Conservation (phyloP, 2,329 filamentous ascomycete species). For the Chaetomiaceae sp. region DNA sequence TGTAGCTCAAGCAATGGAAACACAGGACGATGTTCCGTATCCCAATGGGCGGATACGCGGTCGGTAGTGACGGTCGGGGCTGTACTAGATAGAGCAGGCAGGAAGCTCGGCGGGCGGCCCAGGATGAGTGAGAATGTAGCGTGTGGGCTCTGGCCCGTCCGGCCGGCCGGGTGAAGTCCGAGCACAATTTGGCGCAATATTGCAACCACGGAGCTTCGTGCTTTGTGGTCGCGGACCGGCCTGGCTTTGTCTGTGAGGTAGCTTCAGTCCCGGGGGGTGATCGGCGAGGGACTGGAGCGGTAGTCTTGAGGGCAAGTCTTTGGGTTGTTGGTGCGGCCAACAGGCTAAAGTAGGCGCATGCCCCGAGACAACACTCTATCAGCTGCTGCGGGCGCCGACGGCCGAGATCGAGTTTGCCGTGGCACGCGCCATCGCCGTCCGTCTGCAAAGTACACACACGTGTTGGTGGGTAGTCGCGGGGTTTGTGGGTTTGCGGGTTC, state of each 20-base stretch:
- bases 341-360: constrained; percentile 1
- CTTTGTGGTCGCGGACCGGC: background rate
- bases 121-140: background rate
- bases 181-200: background rate
- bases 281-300: background rate
- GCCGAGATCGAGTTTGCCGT: background rate
- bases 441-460: too few relatives aligned
- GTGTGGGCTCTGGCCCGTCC: background rate
- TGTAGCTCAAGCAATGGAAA: background rate
- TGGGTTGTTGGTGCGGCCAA: background rate
- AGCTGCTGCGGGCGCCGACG: background rate
- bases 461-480: too few relatives aligned
- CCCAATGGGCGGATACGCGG: background rate
- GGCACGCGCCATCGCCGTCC: background rate
- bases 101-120: background rate
- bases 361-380: background rate
- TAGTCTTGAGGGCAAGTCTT: too few relatives aligned
- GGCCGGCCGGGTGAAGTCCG: background rate
- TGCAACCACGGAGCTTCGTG: background rate
- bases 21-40: background rate
- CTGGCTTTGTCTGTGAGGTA: background rate
- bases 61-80: too few relatives aligned
- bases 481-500: too few relatives aligned
- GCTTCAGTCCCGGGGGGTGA: background rate
- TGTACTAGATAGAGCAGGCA: background rate